A percentile compares a stretch with the other conserved stretches of the same genome.
phyloP scores from a whole-genome alignment of 768 basidiomycete species.

The Rhizopogon sp. region DNA sequence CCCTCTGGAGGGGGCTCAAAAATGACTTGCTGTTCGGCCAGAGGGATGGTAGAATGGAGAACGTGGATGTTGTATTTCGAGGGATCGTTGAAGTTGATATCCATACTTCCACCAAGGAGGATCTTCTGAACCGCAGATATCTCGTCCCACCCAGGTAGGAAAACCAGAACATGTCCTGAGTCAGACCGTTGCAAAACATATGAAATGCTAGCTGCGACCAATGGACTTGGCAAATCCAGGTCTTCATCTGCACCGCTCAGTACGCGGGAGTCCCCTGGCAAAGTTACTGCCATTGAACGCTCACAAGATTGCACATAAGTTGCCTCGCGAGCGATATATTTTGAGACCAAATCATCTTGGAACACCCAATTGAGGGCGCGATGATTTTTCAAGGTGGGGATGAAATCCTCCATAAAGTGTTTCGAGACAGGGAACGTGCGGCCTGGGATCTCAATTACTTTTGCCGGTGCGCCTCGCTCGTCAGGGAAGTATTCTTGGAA shows the following conservation, averaged over 20 bases:
- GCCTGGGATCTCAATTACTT: slow-evolving; percentile 81
- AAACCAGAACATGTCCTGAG: slow-evolving; percentile 86
- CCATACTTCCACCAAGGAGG: slow-evolving; percentile 48
- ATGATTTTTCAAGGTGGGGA: slow-evolving; percentile 41
- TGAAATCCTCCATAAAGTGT: slow-evolving; percentile 74
- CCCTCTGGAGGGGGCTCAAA: slow-evolving; percentile 79
- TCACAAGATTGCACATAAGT: slow-evolving; percentile 11
- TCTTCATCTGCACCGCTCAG: slow-evolving; percentile 36
- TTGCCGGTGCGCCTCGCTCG: slow-evolving; percentile 51
- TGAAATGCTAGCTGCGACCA: slow-evolving; percentile 77
- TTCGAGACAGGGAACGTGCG: slow-evolving; percentile 86
- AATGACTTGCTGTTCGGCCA: slow-evolving; percentile 83
- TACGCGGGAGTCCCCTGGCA: slow-evolving; percentile 27
- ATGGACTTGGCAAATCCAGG: slow-evolving; percentile 72
- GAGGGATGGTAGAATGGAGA: slow-evolving; percentile 85
- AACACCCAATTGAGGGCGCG: slow-evolving; percentile 58
- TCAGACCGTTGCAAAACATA: slow-evolving; percentile 70
- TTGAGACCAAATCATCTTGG: slow-evolving; percentile 59
- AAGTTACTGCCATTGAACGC: slow-evolving; percentile 1
- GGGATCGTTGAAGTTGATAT: slow-evolving; percentile 56
- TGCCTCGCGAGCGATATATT: slow-evolving; percentile 65
- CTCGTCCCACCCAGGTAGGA: slow-evolving; percentile 92
- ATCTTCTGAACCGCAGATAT: slow-evolving; percentile 68
- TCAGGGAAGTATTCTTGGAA: slow-evolving; percentile 88
- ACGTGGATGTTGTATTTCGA: slow-evolving; percentile 66